A percentile compares a stretch with the other conserved stretches of the same genome.
Conservation (phyloP, 2,329 filamentous ascomycete species). For the Dryadomyces quercivorus region DNA sequence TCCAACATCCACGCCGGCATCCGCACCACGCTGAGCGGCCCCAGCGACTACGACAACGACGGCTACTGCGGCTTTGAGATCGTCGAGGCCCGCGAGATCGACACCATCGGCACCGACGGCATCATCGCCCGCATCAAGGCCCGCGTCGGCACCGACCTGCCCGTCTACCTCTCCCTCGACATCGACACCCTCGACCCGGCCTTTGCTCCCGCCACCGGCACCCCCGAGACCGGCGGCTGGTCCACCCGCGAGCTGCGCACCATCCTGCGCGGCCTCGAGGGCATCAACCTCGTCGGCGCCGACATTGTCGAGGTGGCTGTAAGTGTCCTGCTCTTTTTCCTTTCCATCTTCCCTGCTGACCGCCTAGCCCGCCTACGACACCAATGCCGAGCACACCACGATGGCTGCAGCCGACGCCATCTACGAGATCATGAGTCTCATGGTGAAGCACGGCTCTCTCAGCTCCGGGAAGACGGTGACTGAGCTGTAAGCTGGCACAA, state of each 20-base stretch:
- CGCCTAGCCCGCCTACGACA: slow-evolving; percentile 50
- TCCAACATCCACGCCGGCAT: slow-evolving; percentile 83
- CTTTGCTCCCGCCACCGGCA: slow-evolving; percentile 64
- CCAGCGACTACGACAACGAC: slow-evolving; percentile 74
- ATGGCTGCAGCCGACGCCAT: slow-evolving; percentile 60
- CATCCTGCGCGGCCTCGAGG: slow-evolving; percentile 56
- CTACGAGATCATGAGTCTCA: slow-evolving; percentile 70
- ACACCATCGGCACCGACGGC: slow-evolving; percentile 45
- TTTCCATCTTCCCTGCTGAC: background rate
- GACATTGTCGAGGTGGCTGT: slow-evolving; percentile 63
- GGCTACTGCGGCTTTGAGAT: slow-evolving; percentile 78
- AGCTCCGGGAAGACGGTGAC: slow-evolving; percentile 24
- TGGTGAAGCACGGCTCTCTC: slow-evolving; percentile 67
- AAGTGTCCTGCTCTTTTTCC: slow-evolving; percentile 13
- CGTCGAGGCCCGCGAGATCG: slow-evolving; percentile 53
- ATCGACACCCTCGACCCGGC: slow-evolving; percentile 83
- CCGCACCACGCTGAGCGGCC: slow-evolving; percentile 66
- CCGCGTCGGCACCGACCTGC: slow-evolving; percentile 59
- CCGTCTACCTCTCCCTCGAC: slow-evolving; percentile 73
- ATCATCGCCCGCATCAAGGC: slow-evolving; percentile 70
- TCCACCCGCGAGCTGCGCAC: slow-evolving; percentile 60
- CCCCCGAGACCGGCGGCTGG: slow-evolving; percentile 67
- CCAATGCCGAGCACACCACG: slow-evolving; percentile 60
- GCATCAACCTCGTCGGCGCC: slow-evolving; percentile 55
- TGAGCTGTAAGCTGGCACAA: slow-evolving; percentile 1